phyloP scores from a whole-genome alignment of 148 eudicot species.

The Rhododendron simsii region DNA sequence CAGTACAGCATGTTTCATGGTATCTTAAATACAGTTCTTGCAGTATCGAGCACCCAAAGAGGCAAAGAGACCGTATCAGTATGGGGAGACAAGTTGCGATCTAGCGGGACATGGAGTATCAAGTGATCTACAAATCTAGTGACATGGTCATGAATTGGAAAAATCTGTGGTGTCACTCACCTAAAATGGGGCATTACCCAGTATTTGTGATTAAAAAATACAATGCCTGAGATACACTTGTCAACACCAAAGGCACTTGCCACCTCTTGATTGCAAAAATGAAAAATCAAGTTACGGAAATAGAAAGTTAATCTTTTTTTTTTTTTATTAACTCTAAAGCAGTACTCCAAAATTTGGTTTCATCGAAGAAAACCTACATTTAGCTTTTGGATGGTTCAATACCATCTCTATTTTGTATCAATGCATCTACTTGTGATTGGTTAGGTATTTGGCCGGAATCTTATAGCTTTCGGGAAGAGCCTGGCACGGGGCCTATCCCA shows the following conservation, averaged over 20 bases:
- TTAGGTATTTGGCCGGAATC: conserved; percentile 52
- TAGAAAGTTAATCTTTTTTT: too few species aligned
- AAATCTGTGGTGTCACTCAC: neutral
- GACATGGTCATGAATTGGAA: neutral
- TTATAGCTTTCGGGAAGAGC: conserved; percentile 36
- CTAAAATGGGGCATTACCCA: neutral
- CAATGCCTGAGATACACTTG: neutral
- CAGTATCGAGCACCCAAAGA: neutral
- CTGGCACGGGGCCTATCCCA: conserved; percentile 24
- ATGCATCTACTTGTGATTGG: neutral
- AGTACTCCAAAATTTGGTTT: neutral
- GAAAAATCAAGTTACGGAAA: neutral
- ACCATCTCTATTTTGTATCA: neutral
- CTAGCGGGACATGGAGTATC: neutral
- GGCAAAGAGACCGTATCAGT: neutral
- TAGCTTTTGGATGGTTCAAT: neutral
- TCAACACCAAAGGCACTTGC: neutral
- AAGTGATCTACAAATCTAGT: neutral
- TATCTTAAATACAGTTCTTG: neutral
- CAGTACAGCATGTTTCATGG: neutral
- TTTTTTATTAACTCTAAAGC: neutral
- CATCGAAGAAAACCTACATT: neutral
- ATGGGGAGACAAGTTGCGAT: neutral
- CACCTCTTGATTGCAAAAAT: neutral
- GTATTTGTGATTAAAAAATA: neutral